Conservation (phyloP, 257 asterid genomes). For the Solanum paucissectum region DNA sequence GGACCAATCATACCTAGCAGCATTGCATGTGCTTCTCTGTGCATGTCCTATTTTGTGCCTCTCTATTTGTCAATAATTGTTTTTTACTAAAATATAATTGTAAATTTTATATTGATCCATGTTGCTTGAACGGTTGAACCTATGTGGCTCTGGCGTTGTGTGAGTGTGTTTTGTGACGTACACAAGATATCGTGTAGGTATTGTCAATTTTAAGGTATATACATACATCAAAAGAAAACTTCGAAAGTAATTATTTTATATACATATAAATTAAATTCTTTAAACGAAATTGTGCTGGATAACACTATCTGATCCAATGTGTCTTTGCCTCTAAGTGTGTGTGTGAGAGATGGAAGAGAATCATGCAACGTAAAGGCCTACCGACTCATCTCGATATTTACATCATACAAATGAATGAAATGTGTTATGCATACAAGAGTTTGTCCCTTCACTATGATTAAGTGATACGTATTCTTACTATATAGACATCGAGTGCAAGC, state of each 20-base stretch:
- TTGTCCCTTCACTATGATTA: neutral
- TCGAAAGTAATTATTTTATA: too few species aligned
- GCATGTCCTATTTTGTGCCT: neutral
- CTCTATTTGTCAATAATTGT: neutral
- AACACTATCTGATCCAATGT: neutral
- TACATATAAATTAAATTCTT: too few species aligned
- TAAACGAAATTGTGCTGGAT: neutral
- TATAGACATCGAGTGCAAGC: neutral
- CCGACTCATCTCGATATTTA: neutral
- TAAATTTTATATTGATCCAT: too few species aligned
- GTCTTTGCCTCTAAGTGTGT: neutral
- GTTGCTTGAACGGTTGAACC: too few species aligned
- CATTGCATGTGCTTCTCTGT: neutral
- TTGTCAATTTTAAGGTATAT: neutral
- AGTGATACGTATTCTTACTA: neutral
- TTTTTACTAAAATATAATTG: neutral
- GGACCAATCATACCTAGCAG: neutral
- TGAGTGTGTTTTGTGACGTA: neutral
- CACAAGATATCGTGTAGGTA: neutral
- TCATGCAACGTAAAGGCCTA: fast-evolving
- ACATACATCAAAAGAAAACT: neutral
- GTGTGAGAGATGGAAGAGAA: neutral
- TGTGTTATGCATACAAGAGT: neutral
- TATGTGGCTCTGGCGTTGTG: neutral
- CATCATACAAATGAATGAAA: neutral